Evolutionary conservation across 2,329 filamentous ascomycete species (phyloP), one percentile per base, ranked within the genome.

Genomic region (Tolypocladium nubicola): DNA sequence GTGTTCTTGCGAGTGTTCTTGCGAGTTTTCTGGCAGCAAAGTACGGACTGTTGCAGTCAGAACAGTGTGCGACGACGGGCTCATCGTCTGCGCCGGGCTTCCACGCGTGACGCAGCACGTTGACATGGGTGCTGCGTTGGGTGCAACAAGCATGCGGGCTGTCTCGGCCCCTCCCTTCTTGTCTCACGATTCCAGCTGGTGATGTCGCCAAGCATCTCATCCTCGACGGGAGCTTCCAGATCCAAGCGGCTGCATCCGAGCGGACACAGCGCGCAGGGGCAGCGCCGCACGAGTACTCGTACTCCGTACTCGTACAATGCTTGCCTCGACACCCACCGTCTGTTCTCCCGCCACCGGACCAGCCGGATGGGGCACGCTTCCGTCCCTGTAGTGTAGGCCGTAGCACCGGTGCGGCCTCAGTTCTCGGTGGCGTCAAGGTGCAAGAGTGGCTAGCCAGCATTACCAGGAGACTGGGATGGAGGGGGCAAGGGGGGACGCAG

Each of bases 371-470:
- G 39, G 21, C 26, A 37, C 10, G 6, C 53, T 45, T 37, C 39
- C 40, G 23, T 9, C 47, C 9, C 30, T 14, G 30, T 4, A 26
- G 23, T 3, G 23, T 26, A 26, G 23, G 4, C 23, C 23, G 23
- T 26, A 52, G 47, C 30, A 14, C 26, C 3, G 9, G 21, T 52
- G 30, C 19, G 53, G 35, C 52, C 23, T 26, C 40, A 21, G 3
- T 45, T 55, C 40, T 55, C 53, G 53, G 53, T 55, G 53, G 53
- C 53, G 53, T 55, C 53, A 55, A 55, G 53, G 53, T 35, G 30
- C 19, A 14, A 33, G 9, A 55, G 11, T 55, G 53, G 53, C 40
- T 40, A 19, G 40, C 53, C 26, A n/a, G 53, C 26, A 30, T 30
- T 47, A 16, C 53, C 53, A 55, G 53, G 26, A 43, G 30, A 14